These are phyloP conservation scores for Psilocybe azurescens DNA, from an alignment of 768 basidiomycete species.

Conservation along the genomic window DNA sequence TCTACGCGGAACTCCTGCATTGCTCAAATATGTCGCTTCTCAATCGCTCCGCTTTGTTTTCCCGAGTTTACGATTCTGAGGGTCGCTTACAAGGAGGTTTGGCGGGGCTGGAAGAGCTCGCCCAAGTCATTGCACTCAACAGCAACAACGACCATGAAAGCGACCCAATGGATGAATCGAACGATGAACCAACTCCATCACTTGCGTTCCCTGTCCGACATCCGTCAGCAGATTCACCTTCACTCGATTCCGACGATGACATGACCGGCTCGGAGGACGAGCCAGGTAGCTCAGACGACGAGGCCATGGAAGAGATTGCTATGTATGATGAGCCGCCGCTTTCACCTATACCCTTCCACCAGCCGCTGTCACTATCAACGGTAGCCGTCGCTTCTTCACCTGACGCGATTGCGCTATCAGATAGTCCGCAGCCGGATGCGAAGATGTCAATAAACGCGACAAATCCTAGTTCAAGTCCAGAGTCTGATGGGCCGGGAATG, in stretches of 20 bases:
- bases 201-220: conserved; percentile 72
- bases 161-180: conserved; percentile 60
- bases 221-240: conserved; percentile 53
- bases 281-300: conserved; percentile 78
- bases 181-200: conserved; percentile 67
- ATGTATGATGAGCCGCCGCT: conserved; percentile 66
- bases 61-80: conserved; percentile 77
- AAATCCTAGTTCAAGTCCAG: conserved; percentile 19
- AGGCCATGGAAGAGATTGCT: conserved; percentile 82
- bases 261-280: conserved; percentile 73
- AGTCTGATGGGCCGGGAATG: conserved; percentile 25
- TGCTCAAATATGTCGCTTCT: conserved; percentile 98
- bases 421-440: conserved; percentile 16
- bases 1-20: conserved; percentile 95
- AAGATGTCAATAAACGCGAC: conserved; percentile 3
- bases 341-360: conserved; percentile 36
- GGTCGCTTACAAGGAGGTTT: conserved; percentile 91
- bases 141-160: conserved; percentile 59
- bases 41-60: conserved; percentile 76
- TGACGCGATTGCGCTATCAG: conserved; percentile 20
- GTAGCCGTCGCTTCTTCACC: conserved; percentile 36
- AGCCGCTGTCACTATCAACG: conserved; percentile 39
- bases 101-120: conserved; percentile 82
- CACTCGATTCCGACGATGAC: conserved; percentile 76
- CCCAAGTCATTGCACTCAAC: conserved; percentile 75